A percentile compares a stretch with the other conserved stretches of the same genome.
These are phyloP conservation scores for Aspergillus avenaceus DNA, from an alignment of 495 filamentous ascomycete genomes.

Conservation along the genomic window DNA sequence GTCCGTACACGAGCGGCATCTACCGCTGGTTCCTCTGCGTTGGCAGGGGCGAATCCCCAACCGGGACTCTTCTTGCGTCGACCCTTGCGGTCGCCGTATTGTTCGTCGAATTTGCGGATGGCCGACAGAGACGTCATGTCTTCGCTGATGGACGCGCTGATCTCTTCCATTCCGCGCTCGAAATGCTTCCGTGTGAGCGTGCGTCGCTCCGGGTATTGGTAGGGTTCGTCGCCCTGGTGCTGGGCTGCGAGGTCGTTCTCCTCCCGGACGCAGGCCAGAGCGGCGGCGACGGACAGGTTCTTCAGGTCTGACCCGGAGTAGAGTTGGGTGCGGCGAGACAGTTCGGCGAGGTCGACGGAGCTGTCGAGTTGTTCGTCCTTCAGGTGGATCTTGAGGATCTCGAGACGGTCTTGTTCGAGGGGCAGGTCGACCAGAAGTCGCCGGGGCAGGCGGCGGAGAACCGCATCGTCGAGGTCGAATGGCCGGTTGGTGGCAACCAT, in stretches of 20 bases:
- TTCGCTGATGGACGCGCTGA: slow-evolving; percentile 88
- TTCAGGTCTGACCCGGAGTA: slow-evolving; percentile 97
- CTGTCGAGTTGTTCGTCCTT: slow-evolving; percentile 67
- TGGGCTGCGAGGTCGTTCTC: slow-evolving; percentile 62
- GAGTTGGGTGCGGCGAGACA: slow-evolving; percentile 77
- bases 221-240: slow-evolving; percentile 45
- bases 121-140: slow-evolving; percentile 85
- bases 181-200: slow-evolving; percentile 68
- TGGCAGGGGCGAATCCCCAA: slow-evolving; percentile 39
- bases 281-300: slow-evolving; percentile 87
- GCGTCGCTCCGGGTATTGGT: slow-evolving; percentile 63
- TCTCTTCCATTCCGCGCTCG: slow-evolving; percentile 79
- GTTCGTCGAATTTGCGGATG: slow-evolving; percentile 93
- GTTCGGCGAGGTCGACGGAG: slow-evolving; percentile 61
- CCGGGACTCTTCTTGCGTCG: slow-evolving; percentile 55
- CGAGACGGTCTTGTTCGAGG: slow-evolving; percentile 66
- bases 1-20: slow-evolving; percentile 40
- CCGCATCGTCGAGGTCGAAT: slow-evolving; percentile 93
- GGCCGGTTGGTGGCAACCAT: slow-evolving; percentile 98
- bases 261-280: slow-evolving; percentile 82
- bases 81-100: slow-evolving; percentile 85
- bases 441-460: slow-evolving; percentile 76
- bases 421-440: slow-evolving; percentile 87
- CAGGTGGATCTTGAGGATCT: slow-evolving; percentile 82
- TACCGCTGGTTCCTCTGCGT: slow-evolving; percentile 15